Evolutionary conservation across 768 basidiomycete species (phyloP).

Genomic region (Termitomyces sp.): DNA sequence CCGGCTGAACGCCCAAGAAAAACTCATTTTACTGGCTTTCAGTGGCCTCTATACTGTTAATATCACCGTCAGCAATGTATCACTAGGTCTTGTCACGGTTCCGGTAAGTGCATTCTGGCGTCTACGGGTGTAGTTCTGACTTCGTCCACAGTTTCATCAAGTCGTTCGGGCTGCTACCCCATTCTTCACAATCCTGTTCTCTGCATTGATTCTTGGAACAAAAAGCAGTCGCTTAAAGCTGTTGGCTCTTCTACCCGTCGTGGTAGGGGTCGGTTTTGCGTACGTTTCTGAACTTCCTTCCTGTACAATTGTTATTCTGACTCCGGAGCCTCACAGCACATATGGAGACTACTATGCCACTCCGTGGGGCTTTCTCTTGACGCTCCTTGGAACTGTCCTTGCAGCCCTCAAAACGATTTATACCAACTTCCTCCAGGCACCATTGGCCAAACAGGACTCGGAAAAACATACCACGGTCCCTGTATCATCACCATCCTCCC

Average conservation of each 20-base stretch:
- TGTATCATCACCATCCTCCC: neutral
- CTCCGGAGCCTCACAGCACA: slow-evolving; percentile 46
- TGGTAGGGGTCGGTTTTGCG: slow-evolving; percentile 90
- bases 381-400: slow-evolving; percentile 85
- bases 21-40: slow-evolving; percentile 69
- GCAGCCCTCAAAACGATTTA: slow-evolving; percentile 93
- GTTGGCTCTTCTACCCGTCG: slow-evolving; percentile 76
- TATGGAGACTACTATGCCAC: slow-evolving; percentile 97
- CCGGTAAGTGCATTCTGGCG: slow-evolving; percentile 53
- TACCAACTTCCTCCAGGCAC: slow-evolving; percentile 76
- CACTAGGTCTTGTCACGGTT: slow-evolving; percentile 82
- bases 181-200: slow-evolving; percentile 83
- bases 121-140: neutral
- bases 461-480: neutral
- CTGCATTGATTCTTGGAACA: slow-evolving; percentile 62
- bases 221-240: slow-evolving; percentile 61
- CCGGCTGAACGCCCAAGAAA: slow-evolving; percentile 50
- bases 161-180: slow-evolving; percentile 92
- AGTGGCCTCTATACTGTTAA: slow-evolving; percentile 91
- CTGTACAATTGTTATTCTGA: neutral
- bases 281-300: slow-evolving; percentile 32
- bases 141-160: slow-evolving; percentile 78
- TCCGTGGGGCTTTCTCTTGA: slow-evolving; percentile 76
- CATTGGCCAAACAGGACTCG: slow-evolving; percentile 11
- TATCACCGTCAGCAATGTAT: slow-evolving; percentile 92